phyloP scores from a whole-genome alignment of 768 basidiomycete species.

The Trametes meyenii region DNA sequence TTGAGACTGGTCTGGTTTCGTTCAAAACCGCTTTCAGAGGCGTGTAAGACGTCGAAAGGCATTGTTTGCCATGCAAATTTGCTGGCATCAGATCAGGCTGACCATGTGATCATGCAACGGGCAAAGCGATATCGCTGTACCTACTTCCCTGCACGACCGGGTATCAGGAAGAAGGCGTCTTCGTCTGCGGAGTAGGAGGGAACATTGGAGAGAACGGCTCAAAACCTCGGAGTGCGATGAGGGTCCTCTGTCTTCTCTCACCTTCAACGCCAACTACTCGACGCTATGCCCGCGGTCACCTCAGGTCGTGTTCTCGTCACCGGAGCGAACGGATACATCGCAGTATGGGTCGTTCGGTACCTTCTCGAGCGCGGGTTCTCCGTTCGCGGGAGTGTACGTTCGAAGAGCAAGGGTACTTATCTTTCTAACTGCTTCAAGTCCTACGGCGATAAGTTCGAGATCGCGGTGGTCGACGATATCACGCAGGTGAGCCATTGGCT shows the following conservation, averaged over 20 bases:
- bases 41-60: no score
- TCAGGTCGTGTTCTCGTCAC: conserved; percentile 33
- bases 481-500: conserved; percentile 33
- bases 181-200: no score
- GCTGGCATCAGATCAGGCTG: no score
- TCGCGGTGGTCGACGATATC: conserved; percentile 52
- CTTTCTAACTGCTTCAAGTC: conserved; percentile 40
- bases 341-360: conserved; percentile 34
- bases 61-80: no score
- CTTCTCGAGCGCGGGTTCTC: conserved; percentile 43
- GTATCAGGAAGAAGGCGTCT: no score
- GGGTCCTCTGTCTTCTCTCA: not conserved
- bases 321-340: conserved; percentile 34
- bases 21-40: no score
- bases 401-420: conserved; percentile 44
- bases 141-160: no score
- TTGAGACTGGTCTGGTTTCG: no score
- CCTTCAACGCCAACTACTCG: not conserved
- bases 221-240: no score
- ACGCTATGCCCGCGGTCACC: conserved; percentile 27
- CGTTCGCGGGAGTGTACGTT: conserved; percentile 49
- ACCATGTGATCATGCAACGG: no score
- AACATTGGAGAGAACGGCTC: no score
- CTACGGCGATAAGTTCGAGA: conserved; percentile 41
- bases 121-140: no score